Conservation (phyloP, 805 yeast species). For the Wickerhamiella allomyrinae region DNA sequence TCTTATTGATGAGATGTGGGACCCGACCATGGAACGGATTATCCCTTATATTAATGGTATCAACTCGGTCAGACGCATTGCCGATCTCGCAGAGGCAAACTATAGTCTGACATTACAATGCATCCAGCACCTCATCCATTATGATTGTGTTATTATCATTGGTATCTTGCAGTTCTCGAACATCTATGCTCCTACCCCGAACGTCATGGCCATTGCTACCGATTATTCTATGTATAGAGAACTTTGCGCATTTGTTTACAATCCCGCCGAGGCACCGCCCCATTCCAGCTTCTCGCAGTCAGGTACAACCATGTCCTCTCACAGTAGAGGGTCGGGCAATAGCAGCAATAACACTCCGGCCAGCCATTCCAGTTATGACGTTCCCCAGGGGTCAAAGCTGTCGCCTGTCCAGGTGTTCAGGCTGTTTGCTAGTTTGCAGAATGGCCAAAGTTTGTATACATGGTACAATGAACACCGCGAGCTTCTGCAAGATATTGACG, state of each 20-base stretch:
- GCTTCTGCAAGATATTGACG: slow-evolving; percentile 50
- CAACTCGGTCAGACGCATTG: slow-evolving; percentile 64
- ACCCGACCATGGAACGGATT: slow-evolving; percentile 85
- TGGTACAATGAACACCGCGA: slow-evolving; percentile 66
- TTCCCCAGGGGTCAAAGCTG: slow-evolving; percentile 1
- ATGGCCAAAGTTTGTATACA: slow-evolving; percentile 58
- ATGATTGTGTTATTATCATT: slow-evolving; percentile 65
- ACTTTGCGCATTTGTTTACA: slow-evolving; percentile 67
- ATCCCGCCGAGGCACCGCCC: slow-evolving; percentile 11
- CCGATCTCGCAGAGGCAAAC: slow-evolving; percentile 70
- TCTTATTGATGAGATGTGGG: slow-evolving; percentile 87
- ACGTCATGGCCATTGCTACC: slow-evolving; percentile 50
- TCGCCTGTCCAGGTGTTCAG: slow-evolving; percentile 35
- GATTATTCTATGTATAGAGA: slow-evolving; percentile 57
- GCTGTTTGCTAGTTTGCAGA: slow-evolving; percentile 63
- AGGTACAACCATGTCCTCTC: background rate
- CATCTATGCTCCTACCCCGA: slow-evolving; percentile 78
- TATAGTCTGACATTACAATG: slow-evolving; percentile 67
- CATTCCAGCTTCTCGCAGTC: background rate
- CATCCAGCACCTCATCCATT: slow-evolving; percentile 81
- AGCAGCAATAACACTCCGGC: slow-evolving; percentile 5
- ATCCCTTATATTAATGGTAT: slow-evolving; percentile 79
- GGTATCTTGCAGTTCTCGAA: slow-evolving; percentile 85
- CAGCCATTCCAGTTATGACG: slow-evolving; percentile 2
- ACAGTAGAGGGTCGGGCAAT: background rate